Evolutionary conservation across 2,329 filamentous ascomycete genomes (phyloP), one percentile per base, ranked within the genome.

Genomic region (Colletotrichum eremochloae): DNA sequence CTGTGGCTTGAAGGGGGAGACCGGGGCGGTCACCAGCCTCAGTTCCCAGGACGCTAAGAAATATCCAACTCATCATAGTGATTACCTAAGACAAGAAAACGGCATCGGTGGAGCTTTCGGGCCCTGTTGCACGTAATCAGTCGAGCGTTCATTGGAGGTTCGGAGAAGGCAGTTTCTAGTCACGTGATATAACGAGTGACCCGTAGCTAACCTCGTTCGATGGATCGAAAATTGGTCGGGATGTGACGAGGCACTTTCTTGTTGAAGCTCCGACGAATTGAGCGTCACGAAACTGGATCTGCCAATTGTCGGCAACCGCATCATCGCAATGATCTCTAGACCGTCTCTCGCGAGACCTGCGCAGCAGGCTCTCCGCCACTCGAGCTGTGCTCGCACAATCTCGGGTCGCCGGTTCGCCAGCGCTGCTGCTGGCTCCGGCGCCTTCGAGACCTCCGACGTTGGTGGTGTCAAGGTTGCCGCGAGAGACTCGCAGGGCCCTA

Each of bases 401-500:
- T 85, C 85, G 79, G 83, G 80, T 78, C 86, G 88, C 77, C 83
- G 84, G 76, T 89, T 86, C 78, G 85, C 85, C 74, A 88, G 93
- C 78, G 85, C 93, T 87, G 84, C 86, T 76, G 81, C 86, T 74
- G 83, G 84, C 73, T 92, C 93, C 78, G 94, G 95, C 85, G 91
- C 93, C 83, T 99, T 97, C 87, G 92, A 98, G 86, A 91, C 93
- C 75, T 89, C 93, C 81, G 93, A 97, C 84, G 90, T 93, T 83
- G 90, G 91, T 82, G 96, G 96, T 80, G 87, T 98, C 85, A 98
- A 97, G 89, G 90, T 97, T 79, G 95, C 96, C 81, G 94, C 94
- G 86, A 92, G 96, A 87, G 95, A 98, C 84, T 88, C 94, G 80
- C 90, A 93, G 75, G 94, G 94, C 75, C 94, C 95, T 76, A 97